Base-by-base conservation (phyloP, 306 rosid species). In the Gastrolobium villosum region DNA sequence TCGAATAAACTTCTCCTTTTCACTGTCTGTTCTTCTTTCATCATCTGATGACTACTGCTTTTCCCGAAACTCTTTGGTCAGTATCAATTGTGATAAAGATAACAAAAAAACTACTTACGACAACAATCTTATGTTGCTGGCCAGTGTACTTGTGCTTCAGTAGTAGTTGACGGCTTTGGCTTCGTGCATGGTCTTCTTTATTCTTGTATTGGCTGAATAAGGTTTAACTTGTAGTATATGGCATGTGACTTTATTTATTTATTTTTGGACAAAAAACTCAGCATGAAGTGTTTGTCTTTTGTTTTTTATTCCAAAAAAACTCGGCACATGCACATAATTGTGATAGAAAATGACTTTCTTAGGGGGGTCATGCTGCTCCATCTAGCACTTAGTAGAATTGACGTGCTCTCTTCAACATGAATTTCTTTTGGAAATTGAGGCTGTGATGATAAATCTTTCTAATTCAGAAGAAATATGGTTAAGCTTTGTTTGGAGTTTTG, bases 101-200 rank as follows among this genome's bases (percentile, higher is more conserved):
- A 67, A 40, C 7, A 4, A 32, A 7, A 32, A 31, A 36, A 48
- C 14, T n/a, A 37, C 7, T 28, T 15, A 52, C 11, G 14, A 57
- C 26, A 20, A 20, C 26, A 20, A 20, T 36, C 0, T 14, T 35
- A 60, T 60, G 56, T 63, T 54, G 10, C 20, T 57, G 54, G 35
- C 26, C 10, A 26, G 30, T 65, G 39, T 30, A 39, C 11, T 71
- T 15, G 72, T 66, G 67, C 43, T 54, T 53, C n/a, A 34, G 71
- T 13, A 31, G 26, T 54, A 63, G 52, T 34, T 65, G 52, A 62
- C 64, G 64, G 67, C 37, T 65, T 79, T 81, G 84, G 76, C 80
- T 74, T 72, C 20, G 59, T 80, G 62, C 34, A 44, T 65, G 75
- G 15, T 65, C 43, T 10, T 28, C 70, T 65, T 80, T 73, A 72